Conservation (phyloP, 306 rosid species). For the Cucurbita moschata region DNA sequence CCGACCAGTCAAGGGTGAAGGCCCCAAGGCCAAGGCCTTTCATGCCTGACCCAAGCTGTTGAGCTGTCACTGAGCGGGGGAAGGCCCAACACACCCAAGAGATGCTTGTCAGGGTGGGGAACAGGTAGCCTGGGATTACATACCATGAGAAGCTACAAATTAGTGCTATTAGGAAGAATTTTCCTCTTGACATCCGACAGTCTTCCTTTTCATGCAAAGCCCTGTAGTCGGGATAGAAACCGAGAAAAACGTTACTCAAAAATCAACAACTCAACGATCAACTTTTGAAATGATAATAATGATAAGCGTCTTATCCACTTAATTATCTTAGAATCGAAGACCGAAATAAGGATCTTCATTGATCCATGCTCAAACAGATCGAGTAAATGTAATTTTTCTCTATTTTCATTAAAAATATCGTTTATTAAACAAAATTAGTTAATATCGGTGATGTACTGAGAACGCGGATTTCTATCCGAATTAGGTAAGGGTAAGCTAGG, state of each 20-base stretch:
- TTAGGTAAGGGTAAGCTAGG: too few species aligned
- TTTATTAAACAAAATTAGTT: background rate
- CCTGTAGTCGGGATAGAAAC: constrained; percentile 14
- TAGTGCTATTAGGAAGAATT: constrained; percentile 59
- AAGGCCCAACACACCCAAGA: constrained; percentile 33
- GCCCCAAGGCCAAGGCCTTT: constrained; percentile 4
- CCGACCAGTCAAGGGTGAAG: constrained; percentile 4
- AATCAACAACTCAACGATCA: too few species aligned
- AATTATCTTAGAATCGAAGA: too few species aligned
- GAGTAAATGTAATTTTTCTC: background rate
- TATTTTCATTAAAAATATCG: background rate
- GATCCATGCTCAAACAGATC: background rate
- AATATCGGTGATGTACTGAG: too few species aligned
- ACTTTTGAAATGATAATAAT: too few species aligned
- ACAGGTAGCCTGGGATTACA: constrained; percentile 51
- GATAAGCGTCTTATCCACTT: too few species aligned
- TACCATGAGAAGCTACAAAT: constrained; percentile 64
- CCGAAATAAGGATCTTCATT: too few species aligned
- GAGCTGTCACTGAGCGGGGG: background rate
- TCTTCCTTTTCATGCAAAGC: constrained; percentile 70
- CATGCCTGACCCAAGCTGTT: constrained; percentile 4
- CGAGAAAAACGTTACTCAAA: too few species aligned
- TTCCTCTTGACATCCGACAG: constrained; percentile 30
- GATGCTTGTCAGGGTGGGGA: constrained; percentile 60
- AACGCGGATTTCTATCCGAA: too few species aligned